Evolutionary conservation across 257 asterid genomes (phyloP), one percentile per base, ranked within the genome.

Genomic region (Misopates orontium): DNA sequence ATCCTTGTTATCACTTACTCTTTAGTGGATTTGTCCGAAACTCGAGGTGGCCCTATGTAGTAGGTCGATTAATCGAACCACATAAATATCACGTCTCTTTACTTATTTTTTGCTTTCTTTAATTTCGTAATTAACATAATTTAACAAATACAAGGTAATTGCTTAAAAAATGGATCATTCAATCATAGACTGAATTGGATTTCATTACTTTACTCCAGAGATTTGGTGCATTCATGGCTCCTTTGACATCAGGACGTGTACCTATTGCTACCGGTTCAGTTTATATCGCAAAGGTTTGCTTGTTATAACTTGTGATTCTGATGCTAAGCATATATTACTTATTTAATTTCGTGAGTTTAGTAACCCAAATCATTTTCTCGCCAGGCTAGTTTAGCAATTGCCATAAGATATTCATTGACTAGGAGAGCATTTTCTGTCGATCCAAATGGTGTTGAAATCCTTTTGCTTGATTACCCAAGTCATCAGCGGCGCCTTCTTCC

Each of bases 211-310:
- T 69, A 61, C 77, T 81, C 56, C 93, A 94, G 99, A 82, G 97
- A 50, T 94, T 90, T 73, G 99, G 91, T 55, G 97, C 97, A 32
- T 88, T 94, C 78, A 78, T 94, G 95, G 95, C 97, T 44, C 99
- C 96, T 32, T 85, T 86, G 87, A 94, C 97, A 58, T 86, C 96
- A 53, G 99, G 99, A 11, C 97, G 97, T 53, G 99, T 94, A 70
- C 85, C 88, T 41, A 94, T 88, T 54, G 96, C 96, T 55, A 75
- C 19, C 48, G 76, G 84, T 76, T 87, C 97, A 49, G 48, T 84
- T 78, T 90, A 88, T 84, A 76, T 83, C 32, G 77, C 97, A 62
- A 94, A 90, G 96, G 99, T 90, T 67, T 39, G 36, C 60, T 42
- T 56, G 48, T 24, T 45, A 17, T 41, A 18, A 56, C 36, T 28